Evolutionary conservation across 805 yeast species (phyloP), one percentile per base, ranked within the genome.

Genomic region (Ogataea degrootiae): DNA sequence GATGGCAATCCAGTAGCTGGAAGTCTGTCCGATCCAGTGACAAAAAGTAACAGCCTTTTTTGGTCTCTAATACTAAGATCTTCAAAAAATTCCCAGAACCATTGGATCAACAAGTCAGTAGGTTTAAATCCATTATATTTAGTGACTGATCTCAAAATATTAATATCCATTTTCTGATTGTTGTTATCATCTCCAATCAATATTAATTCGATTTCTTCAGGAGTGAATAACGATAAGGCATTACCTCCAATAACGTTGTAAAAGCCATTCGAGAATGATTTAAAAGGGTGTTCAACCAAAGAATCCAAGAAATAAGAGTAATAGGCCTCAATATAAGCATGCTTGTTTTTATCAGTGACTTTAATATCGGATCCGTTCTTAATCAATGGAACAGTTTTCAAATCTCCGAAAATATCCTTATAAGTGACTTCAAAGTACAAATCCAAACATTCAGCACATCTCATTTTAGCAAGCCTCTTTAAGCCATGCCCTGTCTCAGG

Each of bases 1-100:
- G 85, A 83, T 31, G 86, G 83, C 29, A 89, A 74, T 0, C 99
- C 99, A 0, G 96, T 87, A 0, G 97, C 96, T 0, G 99, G 98
- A 7, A 94, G 74, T 40, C 97, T 71, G 59, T 89, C 96, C 1
- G 96, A 84, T 0, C 98, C 97, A 0, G 97, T 91, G 2, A 91
- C 82, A 63, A 92, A 92, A 17, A 75, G 71, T 36, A 92, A 66
- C 39, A 92, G 69, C 55, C 76, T 77, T 52, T 81, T 80, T 55
- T 87, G 95, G 31, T 75, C 71, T 4, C 49, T 57, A 34, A 66
- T 66, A 1, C 67, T 59, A 45, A 83, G 62, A 11, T 66, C 57
- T n/a, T 69, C 70, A 55, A 87, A 75, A 61, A 80, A 80, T 16
- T 84, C 82, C 98, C 99, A 92, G 61, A 92, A 88, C 98, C 98